Evolutionary conservation across 768 basidiomycete species (phyloP), one percentile per base, ranked within the genome.

Genomic region (Lentinula sp.): DNA sequence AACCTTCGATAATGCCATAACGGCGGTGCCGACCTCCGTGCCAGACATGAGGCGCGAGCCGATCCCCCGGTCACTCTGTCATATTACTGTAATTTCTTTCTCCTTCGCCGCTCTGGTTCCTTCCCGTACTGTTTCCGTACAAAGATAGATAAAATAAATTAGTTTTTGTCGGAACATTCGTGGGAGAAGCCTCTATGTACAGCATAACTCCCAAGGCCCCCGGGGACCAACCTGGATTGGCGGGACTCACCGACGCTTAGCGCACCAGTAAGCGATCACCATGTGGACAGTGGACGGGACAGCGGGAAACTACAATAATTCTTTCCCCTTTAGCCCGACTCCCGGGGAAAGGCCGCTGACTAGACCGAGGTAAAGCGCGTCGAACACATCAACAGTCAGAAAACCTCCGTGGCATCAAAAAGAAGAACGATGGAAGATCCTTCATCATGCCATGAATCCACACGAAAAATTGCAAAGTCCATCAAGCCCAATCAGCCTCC

Each of bases 1-100:
- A 55, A 55, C 35, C 39, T 41, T 56, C 41, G 12, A 56, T 33
- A 54, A 56, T 56, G 55, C 55, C 55, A 42, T 56, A 56, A 56
- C 55, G 55, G 55, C 55, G 55, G 55, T 56, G 55, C 55, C 39
- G 37, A 37, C 55, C 15, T 56, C 55, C 39, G 55, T 41, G 37
- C 42, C 37, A 41, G 39, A 56, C 55, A 56, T 56, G 55, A 56
- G 55, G 55, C 55, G 55, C 39, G 23, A 20, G 36, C 41, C n/a
- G 3, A 7, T 20, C 43, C 55, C 55, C 55, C 55, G 41, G 55
- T 13, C 55, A 56, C 55, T n/a, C 6, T 28, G 45, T 43, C 16
- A 56, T 56, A 41, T 43, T 32, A 28, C 28, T 28, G 28, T 45
- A 18, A 13, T 45, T 45, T 45, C 43, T 6, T 20, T 7, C n/a